Conservation (phyloP, 106 monocot species). For the Dioscorea dumetorum region DNA sequence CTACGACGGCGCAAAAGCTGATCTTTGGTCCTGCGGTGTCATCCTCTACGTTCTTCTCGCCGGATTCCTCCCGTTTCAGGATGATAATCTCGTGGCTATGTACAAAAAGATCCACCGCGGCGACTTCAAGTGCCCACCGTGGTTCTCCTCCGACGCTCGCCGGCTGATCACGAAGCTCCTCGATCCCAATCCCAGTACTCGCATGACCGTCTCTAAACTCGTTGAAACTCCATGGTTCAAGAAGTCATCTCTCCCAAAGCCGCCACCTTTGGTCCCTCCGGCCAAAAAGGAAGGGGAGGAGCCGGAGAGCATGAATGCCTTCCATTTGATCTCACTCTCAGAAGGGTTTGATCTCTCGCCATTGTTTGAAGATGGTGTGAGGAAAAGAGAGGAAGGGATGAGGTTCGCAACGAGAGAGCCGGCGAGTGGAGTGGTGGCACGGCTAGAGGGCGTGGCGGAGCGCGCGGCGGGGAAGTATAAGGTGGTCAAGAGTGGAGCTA, state of each 20-base stretch:
- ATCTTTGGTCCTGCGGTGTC: slow-evolving; percentile 77
- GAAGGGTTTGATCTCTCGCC: slow-evolving; percentile 65
- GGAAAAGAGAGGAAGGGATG: slow-evolving; percentile 31
- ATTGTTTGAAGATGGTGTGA: slow-evolving; percentile 29
- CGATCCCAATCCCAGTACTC: slow-evolving; percentile 53
- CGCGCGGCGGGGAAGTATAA: slow-evolving; percentile 29
- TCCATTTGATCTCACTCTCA: slow-evolving; percentile 75
- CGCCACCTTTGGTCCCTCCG: background rate
- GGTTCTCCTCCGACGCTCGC: slow-evolving; percentile 70
- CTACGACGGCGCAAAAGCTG: slow-evolving; percentile 65
- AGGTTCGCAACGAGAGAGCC: slow-evolving; percentile 52
- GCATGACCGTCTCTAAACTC: slow-evolving; percentile 57
- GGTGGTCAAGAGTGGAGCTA: slow-evolving; percentile 43
- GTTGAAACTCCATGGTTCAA: slow-evolving; percentile 52
- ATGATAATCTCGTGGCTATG: slow-evolving; percentile 50
- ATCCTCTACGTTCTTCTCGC: slow-evolving; percentile 67
- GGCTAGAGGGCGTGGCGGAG: slow-evolving; percentile 43
- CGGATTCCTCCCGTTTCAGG: slow-evolving; percentile 60
- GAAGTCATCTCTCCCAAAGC: slow-evolving; percentile 2
- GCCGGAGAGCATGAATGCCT: slow-evolving; percentile 54
- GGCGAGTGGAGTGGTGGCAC: slow-evolving; percentile 42
- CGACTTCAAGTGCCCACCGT: slow-evolving; percentile 62
- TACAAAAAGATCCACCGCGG: slow-evolving; percentile 64
- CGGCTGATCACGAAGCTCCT: slow-evolving; percentile 46
- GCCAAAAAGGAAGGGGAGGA: slow-evolving; percentile 17